Base-by-base conservation (phyloP, 1,139 yeast genomes). In the Saccharomyces hybrid region DNA sequence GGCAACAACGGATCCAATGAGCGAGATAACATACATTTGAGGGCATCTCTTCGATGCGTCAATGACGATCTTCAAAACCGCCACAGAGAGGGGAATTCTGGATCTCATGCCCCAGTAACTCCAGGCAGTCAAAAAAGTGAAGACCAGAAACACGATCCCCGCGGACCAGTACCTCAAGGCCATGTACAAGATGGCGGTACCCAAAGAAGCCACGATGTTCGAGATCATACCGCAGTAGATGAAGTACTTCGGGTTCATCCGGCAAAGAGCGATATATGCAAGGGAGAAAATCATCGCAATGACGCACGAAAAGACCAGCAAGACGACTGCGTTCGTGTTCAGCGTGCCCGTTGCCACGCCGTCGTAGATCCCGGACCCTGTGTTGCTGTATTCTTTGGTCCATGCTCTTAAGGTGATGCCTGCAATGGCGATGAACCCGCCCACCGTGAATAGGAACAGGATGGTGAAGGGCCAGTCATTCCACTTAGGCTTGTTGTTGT, bases 401-500 rank as follows among this genome's bases (percentile, higher is more conserved):
- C 87, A 84, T 9, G 88, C 85, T 60, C 81, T 76, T 57, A 90
- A 70, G 0, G 88, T 80, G 51, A 88, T 77, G 5, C 80, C 86
- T 0, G 95, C 85, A 47, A 90, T 75, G 0, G 83, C 91, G 47
- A 83, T 69, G 66, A 88, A 88, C 0, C 93, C 96, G 25, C 74
- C 80, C 5, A 85, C 75, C 11, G 84, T 82, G 5, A 77, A 73
- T 16, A 82, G 62, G 63, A 88, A 86, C 59, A 89, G 73, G 1
- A 86, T 62, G 0, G 87, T 76, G 62, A 86, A 86, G 0, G 87
- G 85, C 80, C 84, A 76, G 68, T 90, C 96, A 63, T 88, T 85
- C 71, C 77, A 81, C 59, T 73, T 77, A 9, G 88, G 88, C 64
- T 82, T 85, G 46, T 78, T 77, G 38, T 84, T 77, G 6, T 57